Base-by-base conservation (phyloP, 371 early-diverging fungal species). In the Smittium mucronatum region DNA sequence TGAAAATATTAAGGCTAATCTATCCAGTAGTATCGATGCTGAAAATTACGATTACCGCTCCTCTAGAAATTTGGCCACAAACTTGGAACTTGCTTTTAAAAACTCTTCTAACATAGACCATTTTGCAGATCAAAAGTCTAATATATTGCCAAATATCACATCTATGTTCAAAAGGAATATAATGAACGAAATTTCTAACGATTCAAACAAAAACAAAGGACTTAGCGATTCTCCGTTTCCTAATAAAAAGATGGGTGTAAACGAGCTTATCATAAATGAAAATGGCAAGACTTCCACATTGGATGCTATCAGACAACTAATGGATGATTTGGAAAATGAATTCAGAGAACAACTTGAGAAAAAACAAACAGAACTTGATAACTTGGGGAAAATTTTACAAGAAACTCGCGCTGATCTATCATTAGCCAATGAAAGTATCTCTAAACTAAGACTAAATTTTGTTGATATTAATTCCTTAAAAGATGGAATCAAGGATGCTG, bases 241-340 rank as follows among this genome's bases (percentile, higher is more conserved):
- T 47, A 47, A 47, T 47, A 47, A 47, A 47, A 47, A 47, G 5
- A 47, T 47, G 5, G 47, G 47, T 47, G 47, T 47, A 11, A 21
- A 21, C 21, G 47, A 47, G 21, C 21, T 47, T 47, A 21, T 15
- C 59, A n/a, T 59, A 21, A 28, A 26, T 59, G 26, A 26, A 8
- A 8, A 59, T 16, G 28, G 28, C 26, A 28, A 28, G 26, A 28
- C 2, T 21, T n/a, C 15, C 8, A 59, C 59, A 16, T 59, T 64
- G 21, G 26, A 15, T 64, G 34, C 64, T 2, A 64, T 64, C 11
- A 15, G 36, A 15, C 36, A 33, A 21, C 64, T 64, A 33, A 64
- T 64, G 64, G 64, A 64, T 36, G 64, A 64, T 31, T 31, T 64
- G 15, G 64, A 64, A 64, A 21, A 5, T 26, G 64, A 64, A 26